Evolutionary conservation across 1,139 yeast genomes (phyloP).

Genomic region (Suhomyces guaymorum): DNA sequence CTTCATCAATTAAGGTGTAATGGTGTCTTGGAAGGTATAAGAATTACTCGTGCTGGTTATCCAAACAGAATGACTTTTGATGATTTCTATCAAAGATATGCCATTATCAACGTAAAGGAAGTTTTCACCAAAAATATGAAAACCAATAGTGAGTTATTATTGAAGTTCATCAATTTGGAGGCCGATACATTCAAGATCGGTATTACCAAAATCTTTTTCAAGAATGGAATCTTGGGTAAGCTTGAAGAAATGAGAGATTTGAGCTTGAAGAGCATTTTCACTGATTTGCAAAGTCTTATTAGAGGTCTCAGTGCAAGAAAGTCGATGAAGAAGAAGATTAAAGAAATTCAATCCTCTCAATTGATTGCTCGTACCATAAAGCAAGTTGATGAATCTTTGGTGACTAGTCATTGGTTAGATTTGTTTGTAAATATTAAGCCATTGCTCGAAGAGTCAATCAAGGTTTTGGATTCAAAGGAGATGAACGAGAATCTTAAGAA

Average conservation of each 20-base stretch:
- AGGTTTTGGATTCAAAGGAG: constrained; percentile 55
- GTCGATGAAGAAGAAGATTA: constrained; percentile 51
- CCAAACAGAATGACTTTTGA: constrained; percentile 88
- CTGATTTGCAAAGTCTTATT: constrained; percentile 64
- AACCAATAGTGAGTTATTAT: constrained; percentile 67
- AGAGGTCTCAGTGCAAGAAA: constrained; percentile 65
- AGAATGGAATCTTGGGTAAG: constrained; percentile 90
- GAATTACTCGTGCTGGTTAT: constrained; percentile 95
- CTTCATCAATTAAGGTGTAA: constrained; percentile 91
- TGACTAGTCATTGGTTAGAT: constrained; percentile 76
- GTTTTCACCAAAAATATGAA: constrained; percentile 52
- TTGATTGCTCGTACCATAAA: constrained; percentile 65
- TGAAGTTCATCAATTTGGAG: constrained; percentile 63
- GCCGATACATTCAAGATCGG: constrained; percentile 73
- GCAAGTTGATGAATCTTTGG: constrained; percentile 50
- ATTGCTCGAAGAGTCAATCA: constrained; percentile 63
- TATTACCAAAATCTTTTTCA: constrained; percentile 83
- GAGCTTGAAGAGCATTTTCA: constrained; percentile 56
- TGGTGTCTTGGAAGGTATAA: constrained; percentile 96
- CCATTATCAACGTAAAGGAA: constrained; percentile 54
- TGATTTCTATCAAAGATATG: constrained; percentile 76
- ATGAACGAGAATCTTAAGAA: constrained; percentile 52
- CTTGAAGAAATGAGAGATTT: constrained; percentile 78
- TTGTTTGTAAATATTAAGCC: constrained; percentile 76
- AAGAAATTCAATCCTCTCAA: constrained; percentile 70